These are phyloP conservation scores for Aureobasidium pullulans DNA, from an alignment of 2,329 filamentous ascomycete species.

Conservation along the genomic window DNA sequence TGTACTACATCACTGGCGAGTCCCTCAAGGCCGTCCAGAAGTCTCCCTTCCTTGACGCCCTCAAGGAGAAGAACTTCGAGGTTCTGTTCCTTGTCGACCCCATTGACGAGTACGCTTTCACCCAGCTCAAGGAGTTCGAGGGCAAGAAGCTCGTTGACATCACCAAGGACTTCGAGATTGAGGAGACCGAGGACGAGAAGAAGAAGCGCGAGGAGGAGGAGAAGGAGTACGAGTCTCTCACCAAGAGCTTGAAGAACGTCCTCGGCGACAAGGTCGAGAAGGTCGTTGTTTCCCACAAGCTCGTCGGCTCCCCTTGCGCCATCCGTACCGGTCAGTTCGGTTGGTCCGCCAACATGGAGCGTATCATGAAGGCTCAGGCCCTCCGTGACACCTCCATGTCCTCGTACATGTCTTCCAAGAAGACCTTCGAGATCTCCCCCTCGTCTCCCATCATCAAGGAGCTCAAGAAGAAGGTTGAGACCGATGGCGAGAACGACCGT, in stretches of 20 bases:
- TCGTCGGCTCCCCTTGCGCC: slow-evolving; percentile 86
- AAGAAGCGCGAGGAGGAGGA: slow-evolving; percentile 86
- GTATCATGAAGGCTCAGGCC: slow-evolving; percentile 99
- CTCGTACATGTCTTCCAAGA: slow-evolving; percentile 99
- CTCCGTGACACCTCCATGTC: slow-evolving; percentile 99
- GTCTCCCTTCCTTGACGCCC: slow-evolving; percentile 96
- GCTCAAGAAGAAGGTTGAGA: slow-evolving; percentile 98
- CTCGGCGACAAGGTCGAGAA: slow-evolving; percentile 99
- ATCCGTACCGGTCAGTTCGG: slow-evolving; percentile 99
- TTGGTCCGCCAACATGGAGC: slow-evolving; percentile 99
- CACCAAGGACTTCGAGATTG: slow-evolving; percentile 99
- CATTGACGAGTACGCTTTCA: slow-evolving; percentile 99
- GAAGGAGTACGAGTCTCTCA: slow-evolving; percentile 93
- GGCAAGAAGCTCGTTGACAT: slow-evolving; percentile 99
- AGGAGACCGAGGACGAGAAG: slow-evolving; percentile 99
- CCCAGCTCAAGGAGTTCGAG: slow-evolving; percentile 99
- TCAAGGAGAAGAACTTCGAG: slow-evolving; percentile 99
- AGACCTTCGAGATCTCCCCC: slow-evolving; percentile 99
- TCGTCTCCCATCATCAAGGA: slow-evolving; percentile 97
- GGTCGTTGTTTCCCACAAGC: slow-evolving; percentile 98
- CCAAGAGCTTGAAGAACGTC: slow-evolving; percentile 98
- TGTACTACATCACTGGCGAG: slow-evolving; percentile 99
- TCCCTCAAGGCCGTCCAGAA: slow-evolving; percentile 96
- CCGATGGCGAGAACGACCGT: slow-evolving; percentile 95
- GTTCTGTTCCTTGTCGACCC: slow-evolving; percentile 99